phyloP scores from a whole-genome alignment of 331 rosid genomes.

The Cydonia oblonga region DNA sequence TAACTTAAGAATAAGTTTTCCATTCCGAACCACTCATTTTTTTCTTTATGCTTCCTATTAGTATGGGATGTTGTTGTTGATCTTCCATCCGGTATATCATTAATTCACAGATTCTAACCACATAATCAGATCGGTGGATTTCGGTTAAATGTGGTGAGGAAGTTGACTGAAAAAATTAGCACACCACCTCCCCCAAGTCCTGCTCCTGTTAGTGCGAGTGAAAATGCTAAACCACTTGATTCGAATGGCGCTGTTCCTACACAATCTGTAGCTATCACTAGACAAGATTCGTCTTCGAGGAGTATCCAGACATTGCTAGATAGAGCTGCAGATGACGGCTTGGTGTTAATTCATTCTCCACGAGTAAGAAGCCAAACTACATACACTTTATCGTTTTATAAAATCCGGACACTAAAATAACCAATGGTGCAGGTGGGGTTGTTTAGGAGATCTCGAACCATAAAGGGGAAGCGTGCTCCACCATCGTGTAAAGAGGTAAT shows the following conservation, averaged over 20 bases:
- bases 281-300: constrained; percentile 30
- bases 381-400: neutral
- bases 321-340: constrained; percentile 76
- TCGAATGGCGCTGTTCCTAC: constrained; percentile 38
- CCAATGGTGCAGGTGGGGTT: constrained; percentile 66
- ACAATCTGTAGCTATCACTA: constrained; percentile 44
- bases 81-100: neutral
- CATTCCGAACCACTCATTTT: neutral
- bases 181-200: constrained; percentile 29
- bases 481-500: constrained; percentile 76
- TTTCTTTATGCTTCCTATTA: constrained; percentile 1
- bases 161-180: constrained; percentile 19
- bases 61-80: neutral
- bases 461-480: constrained; percentile 76
- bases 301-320: constrained; percentile 41
- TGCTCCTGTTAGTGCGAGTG: constrained; percentile 24
- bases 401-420: constrained; percentile 20
- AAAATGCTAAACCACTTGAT: constrained; percentile 25
- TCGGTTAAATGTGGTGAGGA: constrained; percentile 49
- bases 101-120: constrained; percentile 5
- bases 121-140: constrained; percentile 62
- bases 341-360: constrained; percentile 67
- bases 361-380: constrained; percentile 32
- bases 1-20: neutral
- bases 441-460: constrained; percentile 70